Evolutionary conservation across 768 basidiomycete species (phyloP).

Genomic region (Tulasnella sp.): DNA sequence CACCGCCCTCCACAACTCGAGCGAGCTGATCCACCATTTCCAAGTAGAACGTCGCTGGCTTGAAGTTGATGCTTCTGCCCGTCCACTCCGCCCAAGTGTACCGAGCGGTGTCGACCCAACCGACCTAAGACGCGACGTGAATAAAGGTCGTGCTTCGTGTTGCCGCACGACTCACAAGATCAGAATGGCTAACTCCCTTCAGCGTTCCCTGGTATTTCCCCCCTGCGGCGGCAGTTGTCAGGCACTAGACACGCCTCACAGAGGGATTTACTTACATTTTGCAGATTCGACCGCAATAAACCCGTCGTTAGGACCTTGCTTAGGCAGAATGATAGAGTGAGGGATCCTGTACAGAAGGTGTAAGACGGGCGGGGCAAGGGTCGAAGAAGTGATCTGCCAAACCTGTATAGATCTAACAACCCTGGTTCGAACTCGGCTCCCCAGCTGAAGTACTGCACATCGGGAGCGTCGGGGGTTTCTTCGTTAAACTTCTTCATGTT

Average conservation of each 20-base stretch:
- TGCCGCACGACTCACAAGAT: slow-evolving; percentile 53
- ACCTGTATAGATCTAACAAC: slow-evolving; percentile 87
- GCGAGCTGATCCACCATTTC: slow-evolving; percentile 80
- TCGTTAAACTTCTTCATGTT: slow-evolving; percentile 91
- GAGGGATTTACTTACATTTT: slow-evolving; percentile 54
- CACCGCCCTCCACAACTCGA: slow-evolving; percentile 62
- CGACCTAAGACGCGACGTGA: slow-evolving; percentile 17
- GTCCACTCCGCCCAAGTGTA: slow-evolving; percentile 89
- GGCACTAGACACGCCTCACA: not conserved
- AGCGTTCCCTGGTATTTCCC: slow-evolving; percentile 96
- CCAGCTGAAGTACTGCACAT: slow-evolving; percentile 92
- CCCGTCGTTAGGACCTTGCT: slow-evolving; percentile 94
- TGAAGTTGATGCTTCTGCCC: slow-evolving; percentile 88
- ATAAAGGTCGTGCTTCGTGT: not conserved
- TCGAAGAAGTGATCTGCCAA: slow-evolving; percentile 38
- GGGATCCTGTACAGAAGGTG: slow-evolving; percentile 53
- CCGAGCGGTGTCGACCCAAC: slow-evolving; percentile 63
- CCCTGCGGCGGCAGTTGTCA: slow-evolving; percentile 40
- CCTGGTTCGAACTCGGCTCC: slow-evolving; percentile 90
- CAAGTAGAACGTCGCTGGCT: slow-evolving; percentile 88
- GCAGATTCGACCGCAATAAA: slow-evolving; percentile 87
- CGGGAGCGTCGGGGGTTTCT: slow-evolving; percentile 74
- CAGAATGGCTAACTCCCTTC: slow-evolving; percentile 86
- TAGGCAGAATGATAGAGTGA: slow-evolving; percentile 77
- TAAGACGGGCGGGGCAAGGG: not conserved